Evolutionary conservation across 129 eudicot genomes (phyloP).

Genomic region (Smallanthus sonchifolius): DNA sequence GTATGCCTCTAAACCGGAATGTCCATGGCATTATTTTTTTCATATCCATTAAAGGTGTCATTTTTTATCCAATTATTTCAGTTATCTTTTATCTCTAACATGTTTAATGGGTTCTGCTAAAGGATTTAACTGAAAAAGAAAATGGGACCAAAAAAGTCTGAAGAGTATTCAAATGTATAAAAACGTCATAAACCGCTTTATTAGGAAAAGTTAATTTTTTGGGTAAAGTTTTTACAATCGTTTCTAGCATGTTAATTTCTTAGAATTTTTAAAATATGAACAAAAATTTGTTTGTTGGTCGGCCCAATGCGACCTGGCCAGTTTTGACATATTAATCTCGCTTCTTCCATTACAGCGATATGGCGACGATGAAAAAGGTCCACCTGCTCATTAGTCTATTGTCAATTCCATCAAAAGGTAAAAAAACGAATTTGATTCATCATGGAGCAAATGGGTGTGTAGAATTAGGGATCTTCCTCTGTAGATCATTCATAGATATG

Average conservation of each 20-base stretch:
- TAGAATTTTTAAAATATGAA: not conserved
- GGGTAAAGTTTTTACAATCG: not conserved
- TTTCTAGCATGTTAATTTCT: not conserved
- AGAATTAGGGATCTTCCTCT: no score
- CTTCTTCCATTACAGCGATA: no score
- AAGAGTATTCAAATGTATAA: not conserved
- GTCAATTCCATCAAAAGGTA: no score
- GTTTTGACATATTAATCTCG: not conserved
- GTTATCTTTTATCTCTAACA: not conserved
- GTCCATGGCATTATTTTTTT: constrained; percentile 36
- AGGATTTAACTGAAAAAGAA: not conserved
- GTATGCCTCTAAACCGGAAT: no score
- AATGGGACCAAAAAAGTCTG: not conserved
- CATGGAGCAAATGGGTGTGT: no score
- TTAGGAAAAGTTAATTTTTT: not conserved
- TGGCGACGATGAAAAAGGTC: no score
- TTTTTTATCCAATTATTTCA: not conserved
- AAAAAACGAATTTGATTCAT: no score
- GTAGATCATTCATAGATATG: no score
- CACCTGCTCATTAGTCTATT: no score
- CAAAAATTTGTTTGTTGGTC: not conserved
- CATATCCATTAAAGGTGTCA: not conserved
- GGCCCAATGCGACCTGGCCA: not conserved
- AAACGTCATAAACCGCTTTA: not conserved
- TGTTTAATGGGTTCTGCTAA: not conserved